These are phyloP conservation scores for Hypholoma sublateritium DNA, from an alignment of 768 basidiomycete genomes.

Conservation along the genomic window DNA sequence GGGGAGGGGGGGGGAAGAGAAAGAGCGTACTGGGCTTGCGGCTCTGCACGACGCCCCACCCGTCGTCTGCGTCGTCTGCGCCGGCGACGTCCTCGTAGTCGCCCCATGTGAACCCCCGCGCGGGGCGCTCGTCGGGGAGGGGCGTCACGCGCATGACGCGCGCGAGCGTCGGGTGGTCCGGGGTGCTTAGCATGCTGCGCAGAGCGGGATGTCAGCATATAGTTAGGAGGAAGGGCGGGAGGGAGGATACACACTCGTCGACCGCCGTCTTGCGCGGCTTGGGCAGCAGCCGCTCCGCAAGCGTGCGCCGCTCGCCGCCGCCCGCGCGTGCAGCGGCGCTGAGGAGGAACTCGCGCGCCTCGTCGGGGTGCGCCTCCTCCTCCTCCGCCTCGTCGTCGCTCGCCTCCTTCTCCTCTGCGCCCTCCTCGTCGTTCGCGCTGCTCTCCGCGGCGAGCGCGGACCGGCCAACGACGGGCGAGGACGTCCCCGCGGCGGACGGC, in stretches of 20 bases:
- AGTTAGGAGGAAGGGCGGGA: constrained; percentile 9
- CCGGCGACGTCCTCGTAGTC: constrained; percentile 71
- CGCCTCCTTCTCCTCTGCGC: constrained; percentile 7
- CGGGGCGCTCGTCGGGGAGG: constrained; percentile 54
- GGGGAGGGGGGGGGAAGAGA: background rate
- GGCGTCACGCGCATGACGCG: constrained; percentile 72
- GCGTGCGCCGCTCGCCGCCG: constrained; percentile 34
- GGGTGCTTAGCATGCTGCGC: constrained; percentile 61
- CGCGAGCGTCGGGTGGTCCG: constrained; percentile 54
- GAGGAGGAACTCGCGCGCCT: constrained; percentile 19
- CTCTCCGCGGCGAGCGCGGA: constrained; percentile 9
- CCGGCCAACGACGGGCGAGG: constrained; percentile 37
- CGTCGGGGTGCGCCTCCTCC: background rate
- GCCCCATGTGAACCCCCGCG: constrained; percentile 68
- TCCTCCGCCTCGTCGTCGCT: constrained; percentile 17
- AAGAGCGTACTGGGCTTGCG: constrained; percentile 41
- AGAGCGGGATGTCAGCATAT: background rate
- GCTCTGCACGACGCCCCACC: constrained; percentile 77
- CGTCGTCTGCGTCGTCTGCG: constrained; percentile 50
- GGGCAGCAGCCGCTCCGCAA: constrained; percentile 66
- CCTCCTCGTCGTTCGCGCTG: constrained; percentile 14
- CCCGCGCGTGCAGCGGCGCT: constrained; percentile 23
- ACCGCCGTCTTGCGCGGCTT: constrained; percentile 65
- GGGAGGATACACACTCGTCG: constrained; percentile 48
- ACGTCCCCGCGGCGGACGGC: constrained; percentile 39